Evolutionary conservation across 116 monocot genomes (phyloP).

Genomic region (Phalaenopsis hybrid): DNA sequence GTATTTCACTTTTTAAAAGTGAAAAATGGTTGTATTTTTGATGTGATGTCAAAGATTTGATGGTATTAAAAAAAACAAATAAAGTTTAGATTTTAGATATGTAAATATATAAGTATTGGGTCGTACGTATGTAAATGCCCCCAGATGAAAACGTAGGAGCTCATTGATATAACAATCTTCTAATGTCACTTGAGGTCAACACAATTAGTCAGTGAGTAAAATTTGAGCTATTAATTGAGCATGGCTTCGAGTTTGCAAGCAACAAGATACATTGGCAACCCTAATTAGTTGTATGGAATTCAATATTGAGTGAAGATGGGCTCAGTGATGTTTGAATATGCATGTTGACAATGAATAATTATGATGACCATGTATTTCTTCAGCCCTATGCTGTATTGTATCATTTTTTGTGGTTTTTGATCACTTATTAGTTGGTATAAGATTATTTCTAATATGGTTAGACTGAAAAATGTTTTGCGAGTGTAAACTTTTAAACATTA

Average conservation of each 20-base stretch:
- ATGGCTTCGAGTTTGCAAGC: neutral
- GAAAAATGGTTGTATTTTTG: too few species aligned
- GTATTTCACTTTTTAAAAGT: too few species aligned
- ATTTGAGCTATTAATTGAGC: neutral
- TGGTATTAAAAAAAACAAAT: too few species aligned
- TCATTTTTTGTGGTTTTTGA: neutral
- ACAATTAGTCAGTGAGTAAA: neutral
- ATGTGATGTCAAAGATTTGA: too few species aligned
- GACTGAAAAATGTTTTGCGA: neutral
- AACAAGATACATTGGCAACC: neutral
- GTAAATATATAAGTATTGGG: too few species aligned
- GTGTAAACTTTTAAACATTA: neutral
- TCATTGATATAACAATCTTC: neutral
- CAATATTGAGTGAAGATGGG: neutral
- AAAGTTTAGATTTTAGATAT: too few species aligned
- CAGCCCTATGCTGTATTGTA: neutral
- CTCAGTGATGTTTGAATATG: neutral
- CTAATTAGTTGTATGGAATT: neutral
- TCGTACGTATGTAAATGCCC: too few species aligned
- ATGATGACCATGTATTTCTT: neutral
- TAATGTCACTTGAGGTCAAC: neutral
- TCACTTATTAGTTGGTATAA: neutral
- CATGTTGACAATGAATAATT: neutral
- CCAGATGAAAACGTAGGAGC: too few species aligned
- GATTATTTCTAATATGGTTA: neutral